phyloP scores from a whole-genome alignment of 805 yeast genomes.

The Saccharomycopsis babjevae region DNA sequence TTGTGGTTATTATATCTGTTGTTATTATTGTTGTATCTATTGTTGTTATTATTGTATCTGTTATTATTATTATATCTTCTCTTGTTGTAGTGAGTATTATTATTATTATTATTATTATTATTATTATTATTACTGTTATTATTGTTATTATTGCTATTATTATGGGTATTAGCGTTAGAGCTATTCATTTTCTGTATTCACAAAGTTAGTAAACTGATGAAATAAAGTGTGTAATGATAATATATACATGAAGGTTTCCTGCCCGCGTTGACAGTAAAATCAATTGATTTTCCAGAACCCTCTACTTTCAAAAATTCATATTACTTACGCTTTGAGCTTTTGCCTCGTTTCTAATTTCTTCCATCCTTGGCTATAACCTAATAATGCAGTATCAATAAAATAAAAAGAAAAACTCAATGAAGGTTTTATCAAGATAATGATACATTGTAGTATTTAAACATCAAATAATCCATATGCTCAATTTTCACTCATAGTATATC shows the following conservation, averaged over 20 bases:
- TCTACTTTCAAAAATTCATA: conserved; percentile 19
- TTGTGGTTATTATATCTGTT: conserved; percentile 1
- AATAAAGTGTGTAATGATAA: no score
- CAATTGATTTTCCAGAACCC: conserved; percentile 6
- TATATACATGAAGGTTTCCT: neutral
- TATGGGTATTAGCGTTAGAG: conserved; percentile 4
- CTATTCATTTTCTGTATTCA: neutral
- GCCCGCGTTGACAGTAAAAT: neutral
- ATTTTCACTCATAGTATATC: no score
- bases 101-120: conserved; percentile 20
- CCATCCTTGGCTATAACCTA: neutral
- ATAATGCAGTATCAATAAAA: neutral
- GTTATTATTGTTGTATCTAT: conserved; percentile 16
- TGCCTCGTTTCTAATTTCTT: conserved; percentile 1
- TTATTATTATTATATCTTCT: conserved; percentile 12
- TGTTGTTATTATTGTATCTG: conserved; percentile 19
- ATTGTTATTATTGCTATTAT: conserved; percentile 16
- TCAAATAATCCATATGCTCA: no score
- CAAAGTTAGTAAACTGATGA: neutral
- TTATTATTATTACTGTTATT: neutral
- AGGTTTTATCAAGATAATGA: no score
- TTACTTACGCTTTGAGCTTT: neutral
- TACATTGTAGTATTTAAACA: neutral
- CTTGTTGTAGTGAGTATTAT: conserved; percentile 18
- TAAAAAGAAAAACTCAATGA: neutral